Evolutionary conservation across 768 basidiomycete genomes (phyloP).

Genomic region (Suillus alpinus): DNA sequence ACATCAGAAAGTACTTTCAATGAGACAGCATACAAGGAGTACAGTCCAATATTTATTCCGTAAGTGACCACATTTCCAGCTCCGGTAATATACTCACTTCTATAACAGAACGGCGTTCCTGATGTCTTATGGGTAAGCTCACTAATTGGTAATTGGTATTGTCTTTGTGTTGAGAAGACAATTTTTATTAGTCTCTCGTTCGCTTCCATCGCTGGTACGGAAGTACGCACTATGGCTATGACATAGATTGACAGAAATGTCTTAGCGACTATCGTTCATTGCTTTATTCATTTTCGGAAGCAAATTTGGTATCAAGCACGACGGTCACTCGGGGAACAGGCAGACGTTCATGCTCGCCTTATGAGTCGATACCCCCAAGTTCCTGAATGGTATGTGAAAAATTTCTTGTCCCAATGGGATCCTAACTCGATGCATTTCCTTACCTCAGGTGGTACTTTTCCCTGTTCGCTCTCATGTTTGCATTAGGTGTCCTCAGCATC

Average conservation of each 20-base stretch:
- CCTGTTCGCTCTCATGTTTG: conserved; percentile 71
- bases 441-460: conserved; percentile 69
- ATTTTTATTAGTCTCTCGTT: conserved; percentile 73
- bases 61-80: conserved; percentile 14
- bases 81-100: conserved; percentile 8
- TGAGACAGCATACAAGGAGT: conserved; percentile 47
- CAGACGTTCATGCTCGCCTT: conserved; percentile 80
- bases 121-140: conserved; percentile 30
- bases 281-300: conserved; percentile 67
- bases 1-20: conserved; percentile 53
- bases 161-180: conserved; percentile 15
- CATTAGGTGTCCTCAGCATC: conserved; percentile 65
- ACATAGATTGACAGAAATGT: background rate
- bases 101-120: conserved; percentile 22
- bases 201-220: conserved; percentile 71
- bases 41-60: conserved; percentile 62
- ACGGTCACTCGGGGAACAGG: conserved; percentile 69
- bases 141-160: background rate
- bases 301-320: conserved; percentile 74
- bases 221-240: background rate
- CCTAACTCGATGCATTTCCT: background rate
- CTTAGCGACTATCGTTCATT: conserved; percentile 28
- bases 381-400: conserved; percentile 8
- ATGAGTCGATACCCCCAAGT: conserved; percentile 68
- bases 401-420: background rate